These are phyloP conservation scores for Mycena epipterygia DNA, from an alignment of 768 basidiomycete genomes.

Conservation along the genomic window DNA sequence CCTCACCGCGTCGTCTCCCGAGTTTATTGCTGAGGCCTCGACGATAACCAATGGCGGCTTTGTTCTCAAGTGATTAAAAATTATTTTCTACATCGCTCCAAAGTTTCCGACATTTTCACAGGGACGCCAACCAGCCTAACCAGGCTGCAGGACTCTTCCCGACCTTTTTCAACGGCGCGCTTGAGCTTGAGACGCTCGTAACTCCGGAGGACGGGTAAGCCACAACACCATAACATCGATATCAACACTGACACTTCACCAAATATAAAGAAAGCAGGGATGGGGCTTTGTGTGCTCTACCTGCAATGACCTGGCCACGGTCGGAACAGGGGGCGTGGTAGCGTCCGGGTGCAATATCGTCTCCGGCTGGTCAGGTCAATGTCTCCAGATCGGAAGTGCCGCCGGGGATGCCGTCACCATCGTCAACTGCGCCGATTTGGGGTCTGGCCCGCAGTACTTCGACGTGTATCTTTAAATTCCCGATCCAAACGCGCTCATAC, in stretches of 20 bases:
- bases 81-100: neutral
- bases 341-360: slow-evolving; percentile 18
- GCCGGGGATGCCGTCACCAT: slow-evolving; percentile 11
- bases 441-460: slow-evolving; percentile 25
- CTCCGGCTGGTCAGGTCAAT: slow-evolving; percentile 17
- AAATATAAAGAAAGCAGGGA: slow-evolving; percentile 19
- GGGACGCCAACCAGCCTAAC: slow-evolving; percentile 16
- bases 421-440: slow-evolving; percentile 18
- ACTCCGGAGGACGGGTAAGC: slow-evolving; percentile 29
- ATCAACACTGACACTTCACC: neutral
- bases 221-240: neutral
- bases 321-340: slow-evolving; percentile 1
- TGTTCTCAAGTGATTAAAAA: slow-evolving; percentile 7
- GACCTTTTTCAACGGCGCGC: slow-evolving; percentile 9
- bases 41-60: slow-evolving; percentile 19
- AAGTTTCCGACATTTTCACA: neutral
- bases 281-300: slow-evolving; percentile 30
- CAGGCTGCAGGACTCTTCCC: slow-evolving; percentile 13
- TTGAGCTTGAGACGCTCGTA: slow-evolving; percentile 25
- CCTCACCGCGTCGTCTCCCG: neutral
- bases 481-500: too few species aligned
- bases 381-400: slow-evolving; percentile 25
- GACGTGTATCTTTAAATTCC: slow-evolving; percentile 1
- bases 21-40: slow-evolving; percentile 14
- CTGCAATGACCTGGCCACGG: slow-evolving; percentile 15